Conservation (phyloP, 345 rosid species). For the Toxicodendron radicans region DNA sequence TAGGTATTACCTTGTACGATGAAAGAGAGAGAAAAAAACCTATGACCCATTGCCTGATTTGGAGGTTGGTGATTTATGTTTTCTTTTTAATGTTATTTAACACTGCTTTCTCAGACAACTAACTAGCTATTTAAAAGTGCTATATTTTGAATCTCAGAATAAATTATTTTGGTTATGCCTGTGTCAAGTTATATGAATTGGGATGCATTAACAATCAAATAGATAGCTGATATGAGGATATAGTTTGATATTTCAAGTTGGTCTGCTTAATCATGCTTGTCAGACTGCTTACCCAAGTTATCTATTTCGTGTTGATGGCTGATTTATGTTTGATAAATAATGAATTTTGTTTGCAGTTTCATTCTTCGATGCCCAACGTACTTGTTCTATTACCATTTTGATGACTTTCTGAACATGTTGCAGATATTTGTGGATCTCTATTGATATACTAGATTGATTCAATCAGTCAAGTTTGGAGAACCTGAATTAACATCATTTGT, state of each 20-base stretch:
- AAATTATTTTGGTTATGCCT: neutral
- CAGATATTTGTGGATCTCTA: constrained; percentile 61
- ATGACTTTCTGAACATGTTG: no score
- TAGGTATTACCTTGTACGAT: constrained; percentile 74
- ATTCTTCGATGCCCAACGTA: neutral
- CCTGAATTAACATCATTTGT: no score
- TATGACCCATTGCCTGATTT: constrained; percentile 72
- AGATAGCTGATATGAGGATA: neutral
- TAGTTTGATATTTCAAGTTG: no score
- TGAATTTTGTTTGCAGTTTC: neutral
- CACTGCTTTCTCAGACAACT: neutral
- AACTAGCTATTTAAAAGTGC: neutral
- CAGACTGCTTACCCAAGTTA: neutral
- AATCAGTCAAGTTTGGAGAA: neutral
- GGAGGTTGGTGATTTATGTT: constrained; percentile 56
- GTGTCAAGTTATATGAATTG: no score
- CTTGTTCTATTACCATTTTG: neutral
- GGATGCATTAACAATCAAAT: neutral
- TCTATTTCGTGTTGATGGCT: neutral
- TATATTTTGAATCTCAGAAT: neutral
- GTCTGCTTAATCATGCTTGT: neutral
- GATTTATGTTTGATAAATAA: neutral
- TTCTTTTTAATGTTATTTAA: neutral
- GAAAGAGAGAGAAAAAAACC: constrained; percentile 60
- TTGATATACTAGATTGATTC: constrained; percentile 24